Conservation (phyloP, 139 green algal genomes). For the Auxenochlorella pyrenoidosa region DNA sequence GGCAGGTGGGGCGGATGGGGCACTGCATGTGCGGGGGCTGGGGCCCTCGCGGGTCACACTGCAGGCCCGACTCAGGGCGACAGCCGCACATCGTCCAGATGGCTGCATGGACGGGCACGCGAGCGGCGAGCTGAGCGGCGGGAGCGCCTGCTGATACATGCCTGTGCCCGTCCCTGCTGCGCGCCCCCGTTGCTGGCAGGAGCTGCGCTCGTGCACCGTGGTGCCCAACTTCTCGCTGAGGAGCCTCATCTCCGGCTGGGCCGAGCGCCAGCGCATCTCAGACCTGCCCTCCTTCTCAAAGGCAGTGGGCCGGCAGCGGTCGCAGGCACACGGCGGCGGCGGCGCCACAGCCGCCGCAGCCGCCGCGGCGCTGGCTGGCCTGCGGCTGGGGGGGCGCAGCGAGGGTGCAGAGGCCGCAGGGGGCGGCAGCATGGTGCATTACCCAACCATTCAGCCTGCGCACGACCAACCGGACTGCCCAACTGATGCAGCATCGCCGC, state of each 20-base stretch:
- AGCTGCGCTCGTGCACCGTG: not conserved
- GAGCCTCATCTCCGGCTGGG: slow-evolving; percentile 4
- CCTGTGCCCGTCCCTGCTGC: not conserved
- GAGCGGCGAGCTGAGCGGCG: too few relatives aligned
- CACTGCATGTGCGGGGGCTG: too few relatives aligned
- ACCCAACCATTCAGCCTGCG: not conserved
- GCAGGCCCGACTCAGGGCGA: too few relatives aligned
- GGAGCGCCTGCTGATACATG: too few relatives aligned
- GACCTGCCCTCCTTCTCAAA: slow-evolving; percentile 22
- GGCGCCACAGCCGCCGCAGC: not conserved
- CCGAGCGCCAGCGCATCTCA: slow-evolving; percentile 11
- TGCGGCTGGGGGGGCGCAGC: not conserved
- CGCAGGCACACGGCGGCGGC: not conserved
- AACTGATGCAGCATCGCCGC: not conserved
- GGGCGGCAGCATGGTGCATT: not conserved
- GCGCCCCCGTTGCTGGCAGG: not conserved
- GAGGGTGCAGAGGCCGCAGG: not conserved
- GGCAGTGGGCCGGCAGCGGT: not conserved
- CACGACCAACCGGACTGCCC: not conserved
- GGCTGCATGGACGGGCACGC: too few relatives aligned
- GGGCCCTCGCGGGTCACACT: too few relatives aligned
- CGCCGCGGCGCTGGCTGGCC: not conserved
- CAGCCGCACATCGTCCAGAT: too few relatives aligned
- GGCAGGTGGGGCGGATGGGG: not conserved
- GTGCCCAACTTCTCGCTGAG: slow-evolving; percentile 21